Evolutionary conservation across 345 rosid species (phyloP), one percentile per base, ranked within the genome.

Genomic region (Mallotus nudiflorus): DNA sequence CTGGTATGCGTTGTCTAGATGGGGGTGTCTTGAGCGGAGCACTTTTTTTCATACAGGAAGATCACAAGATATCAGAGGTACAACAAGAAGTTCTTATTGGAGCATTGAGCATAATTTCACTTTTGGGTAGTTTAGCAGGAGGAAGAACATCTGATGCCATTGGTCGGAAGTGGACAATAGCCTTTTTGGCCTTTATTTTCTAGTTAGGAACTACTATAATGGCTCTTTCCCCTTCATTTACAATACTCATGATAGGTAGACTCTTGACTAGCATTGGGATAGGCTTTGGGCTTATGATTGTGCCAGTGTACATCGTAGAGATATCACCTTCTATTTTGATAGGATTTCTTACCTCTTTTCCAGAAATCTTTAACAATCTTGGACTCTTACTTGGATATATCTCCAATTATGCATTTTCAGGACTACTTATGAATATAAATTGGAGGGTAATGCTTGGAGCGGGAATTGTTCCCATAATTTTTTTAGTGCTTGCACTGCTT

Each of bases 21-120:
- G 76, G 62, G 14, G 75, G 75, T 51, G 75, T 72, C 46, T 63
- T 72, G 75, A 72, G 69, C 33, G 75, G 75, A 33, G 76, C 76
- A 11, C 55, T 73, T 16, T n/a, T 73, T 56, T 73, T 65, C 45
- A 73, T 73, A n/a, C 35, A 73, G 44, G 70, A 73, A 55, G 76
- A 65, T 73, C 76, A 65, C 51, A 44, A 56, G 37, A 27, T 33
- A 65, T 64, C 76, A 33, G 70, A 56, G 50, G 45, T 65, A 44
- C 70, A 73, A 31, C 49, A 31, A 73, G 76, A 73, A 44, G 35
- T 57, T 31, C 76, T 65, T 31, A 58, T 73, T 31, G 76, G 76
- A 40, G 55, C 55, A 31, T 48, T 73, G 25, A 73, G 76, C 65
- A 73, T 73, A 20, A n/a, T 73, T 20, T 73, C 76, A 2, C 70